Evolutionary conservation across 805 yeast genomes (phyloP).

Genomic region (Geotrichum ghanense): DNA sequence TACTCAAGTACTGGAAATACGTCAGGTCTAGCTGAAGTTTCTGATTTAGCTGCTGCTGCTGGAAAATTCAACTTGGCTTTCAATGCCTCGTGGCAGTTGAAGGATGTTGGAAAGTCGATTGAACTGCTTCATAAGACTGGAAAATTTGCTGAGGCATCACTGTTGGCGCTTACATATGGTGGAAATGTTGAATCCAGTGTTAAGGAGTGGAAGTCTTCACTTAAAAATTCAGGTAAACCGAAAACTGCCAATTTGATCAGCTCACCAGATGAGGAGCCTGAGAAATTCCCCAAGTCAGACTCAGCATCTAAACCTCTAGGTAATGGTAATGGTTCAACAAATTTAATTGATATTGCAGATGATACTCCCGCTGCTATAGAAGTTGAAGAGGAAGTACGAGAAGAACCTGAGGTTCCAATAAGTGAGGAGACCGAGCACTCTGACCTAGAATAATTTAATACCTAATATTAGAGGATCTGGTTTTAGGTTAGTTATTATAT

Average conservation of each 20-base stretch:
- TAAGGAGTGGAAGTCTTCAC: constrained; percentile 54
- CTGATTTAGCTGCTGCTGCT: constrained; percentile 49
- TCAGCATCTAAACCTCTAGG: neutral
- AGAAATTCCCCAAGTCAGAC: neutral
- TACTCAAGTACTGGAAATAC: constrained; percentile 72
- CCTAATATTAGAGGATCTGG: too few species aligned
- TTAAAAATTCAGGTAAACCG: constrained; percentile 40
- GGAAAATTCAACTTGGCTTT: constrained; percentile 88
- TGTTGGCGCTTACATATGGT: constrained; percentile 66
- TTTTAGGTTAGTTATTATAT: too few species aligned
- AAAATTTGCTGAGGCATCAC: constrained; percentile 73
- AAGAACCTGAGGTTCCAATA: neutral
- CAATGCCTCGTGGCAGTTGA: constrained; percentile 80
- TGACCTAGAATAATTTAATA: too few species aligned
- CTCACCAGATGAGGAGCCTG: constrained; percentile 28
- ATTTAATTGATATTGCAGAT: neutral
- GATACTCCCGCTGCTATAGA: neutral
- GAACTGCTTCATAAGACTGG: constrained; percentile 55
- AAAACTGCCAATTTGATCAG: constrained; percentile 53
- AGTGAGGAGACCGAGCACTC: too few species aligned
- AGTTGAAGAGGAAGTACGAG: neutral
- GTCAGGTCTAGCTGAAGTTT: constrained; percentile 49
- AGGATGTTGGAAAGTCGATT: constrained; percentile 54
- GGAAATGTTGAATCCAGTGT: constrained; percentile 38
- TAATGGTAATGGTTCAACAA: neutral